These are phyloP conservation scores for Aureobasidium lini DNA, from an alignment of 2,329 filamentous ascomycete genomes.

Conservation along the genomic window DNA sequence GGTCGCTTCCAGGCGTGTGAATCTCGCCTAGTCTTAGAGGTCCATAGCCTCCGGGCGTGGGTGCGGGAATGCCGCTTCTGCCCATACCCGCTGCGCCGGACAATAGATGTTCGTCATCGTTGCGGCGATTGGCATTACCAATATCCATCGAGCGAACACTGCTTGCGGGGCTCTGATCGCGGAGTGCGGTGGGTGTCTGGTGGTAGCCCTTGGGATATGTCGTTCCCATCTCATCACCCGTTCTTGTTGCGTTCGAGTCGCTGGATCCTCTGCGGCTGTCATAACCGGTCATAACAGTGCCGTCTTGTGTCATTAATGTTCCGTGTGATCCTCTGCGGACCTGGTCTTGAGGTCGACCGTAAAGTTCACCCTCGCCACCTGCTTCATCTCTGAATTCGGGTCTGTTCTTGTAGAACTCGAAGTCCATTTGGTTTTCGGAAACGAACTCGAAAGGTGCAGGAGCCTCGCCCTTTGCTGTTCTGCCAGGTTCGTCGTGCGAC, in stretches of 20 bases:
- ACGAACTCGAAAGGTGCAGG: conserved; percentile 75
- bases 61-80: conserved; percentile 18
- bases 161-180: conserved; percentile 36
- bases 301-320: conserved; percentile 27
- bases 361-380: conserved; percentile 58
- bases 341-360: conserved; percentile 52
- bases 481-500: conserved; percentile 53
- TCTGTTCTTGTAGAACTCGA: conserved; percentile 84
- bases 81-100: conserved; percentile 25
- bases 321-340: conserved; percentile 55
- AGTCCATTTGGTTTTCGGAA: conserved; percentile 77
- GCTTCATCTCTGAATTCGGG: conserved; percentile 82
- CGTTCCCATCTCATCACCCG: conserved; percentile 26
- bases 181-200: conserved; percentile 33
- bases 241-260: conserved; percentile 26
- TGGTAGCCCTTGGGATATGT: conserved; percentile 43
- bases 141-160: conserved; percentile 20
- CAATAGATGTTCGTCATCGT: conserved; percentile 20
- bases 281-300: conserved; percentile 19
- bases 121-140: conserved; percentile 18
- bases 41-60: conserved; percentile 22
- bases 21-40: conserved; percentile 18
- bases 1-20: conserved; percentile 27
- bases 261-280: conserved; percentile 18
- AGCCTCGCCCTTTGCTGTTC: conserved; percentile 41